A percentile compares a stretch with the other conserved stretches of the same genome.
Evolutionary conservation across 2,329 filamentous ascomycete species (phyloP).

Genomic region (Cryphonectria nitschkei): DNA sequence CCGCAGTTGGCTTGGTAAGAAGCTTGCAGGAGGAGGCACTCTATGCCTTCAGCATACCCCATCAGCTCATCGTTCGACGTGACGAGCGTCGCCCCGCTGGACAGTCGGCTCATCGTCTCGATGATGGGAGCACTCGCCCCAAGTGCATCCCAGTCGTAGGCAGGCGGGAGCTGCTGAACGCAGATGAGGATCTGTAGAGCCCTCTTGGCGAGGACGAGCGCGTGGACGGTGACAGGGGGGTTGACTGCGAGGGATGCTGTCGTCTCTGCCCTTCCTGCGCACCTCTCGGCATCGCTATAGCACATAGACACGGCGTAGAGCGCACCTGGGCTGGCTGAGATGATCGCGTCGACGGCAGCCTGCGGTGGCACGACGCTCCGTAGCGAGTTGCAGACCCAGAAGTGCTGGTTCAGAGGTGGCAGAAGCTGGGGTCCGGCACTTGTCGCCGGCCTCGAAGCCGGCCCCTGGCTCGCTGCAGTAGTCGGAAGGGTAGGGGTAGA

Average conservation of each 20-base stretch:
- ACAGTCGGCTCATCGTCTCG: constrained; percentile 39
- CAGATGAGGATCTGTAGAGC: constrained; percentile 51
- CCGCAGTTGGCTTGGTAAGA: constrained; percentile 57
- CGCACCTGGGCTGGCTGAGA: constrained; percentile 34
- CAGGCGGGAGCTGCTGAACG: constrained; percentile 50
- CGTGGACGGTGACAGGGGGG: constrained; percentile 47
- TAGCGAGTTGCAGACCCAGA: constrained; percentile 39
- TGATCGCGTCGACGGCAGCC: constrained; percentile 40
- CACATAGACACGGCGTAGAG: constrained; percentile 39
- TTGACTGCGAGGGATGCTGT: constrained; percentile 33
- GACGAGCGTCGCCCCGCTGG: constrained; percentile 44
- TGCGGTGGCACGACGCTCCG: constrained; percentile 41
- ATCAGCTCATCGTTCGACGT: constrained; percentile 56
- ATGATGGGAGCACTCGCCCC: constrained; percentile 32
- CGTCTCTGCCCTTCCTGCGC: constrained; percentile 36
- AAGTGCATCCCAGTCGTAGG: constrained; percentile 37
- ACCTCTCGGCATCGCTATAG: constrained; percentile 38
- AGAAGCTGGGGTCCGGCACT: constrained; percentile 27
- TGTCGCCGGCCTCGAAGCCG: neutral
- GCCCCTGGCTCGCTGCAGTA: constrained; percentile 6
- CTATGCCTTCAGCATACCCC: constrained; percentile 55
- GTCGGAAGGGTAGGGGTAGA: constrained; percentile 15
- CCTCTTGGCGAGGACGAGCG: constrained; percentile 50
- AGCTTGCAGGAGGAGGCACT: constrained; percentile 53
- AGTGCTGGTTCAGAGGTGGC: constrained; percentile 34